These are phyloP conservation scores for Dorcoceras hygrometricum DNA, from an alignment of 257 asterid genomes.

Conservation along the genomic window DNA sequence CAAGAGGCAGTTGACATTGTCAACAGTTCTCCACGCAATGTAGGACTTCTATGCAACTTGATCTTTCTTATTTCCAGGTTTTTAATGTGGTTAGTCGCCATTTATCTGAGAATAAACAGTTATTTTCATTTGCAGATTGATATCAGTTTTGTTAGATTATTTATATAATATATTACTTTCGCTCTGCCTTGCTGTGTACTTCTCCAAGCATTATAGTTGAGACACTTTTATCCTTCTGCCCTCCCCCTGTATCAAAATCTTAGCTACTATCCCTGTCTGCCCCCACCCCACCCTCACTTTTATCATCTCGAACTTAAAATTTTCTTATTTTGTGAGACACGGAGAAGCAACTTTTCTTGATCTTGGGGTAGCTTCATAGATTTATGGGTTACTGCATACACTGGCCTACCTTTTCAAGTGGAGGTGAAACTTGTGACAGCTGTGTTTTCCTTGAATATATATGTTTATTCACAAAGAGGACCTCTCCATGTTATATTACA, in stretches of 20 bases:
- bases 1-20: conserved; percentile 73
- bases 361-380: neutral
- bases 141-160: too few relatives aligned
- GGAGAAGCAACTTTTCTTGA: neutral
- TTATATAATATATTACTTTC: too few relatives aligned
- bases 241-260: neutral
- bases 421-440: neutral
- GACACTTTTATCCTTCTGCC: neutral
- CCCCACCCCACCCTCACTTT: neutral
- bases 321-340: neutral
- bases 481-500: conserved; percentile 27
- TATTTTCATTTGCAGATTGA: neutral
- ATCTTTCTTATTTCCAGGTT: neutral
- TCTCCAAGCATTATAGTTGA: too few relatives aligned
- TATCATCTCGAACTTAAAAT: neutral
- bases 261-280: neutral
- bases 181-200: neutral
- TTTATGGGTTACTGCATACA: neutral
- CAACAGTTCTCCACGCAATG: conserved; percentile 49
- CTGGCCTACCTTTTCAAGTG: neutral
- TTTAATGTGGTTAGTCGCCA: neutral
- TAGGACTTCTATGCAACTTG: conserved; percentile 32
- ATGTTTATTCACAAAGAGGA: neutral
- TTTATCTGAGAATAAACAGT: neutral
- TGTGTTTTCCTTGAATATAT: conserved; percentile 1